Evolutionary conservation across 139 green algal species (phyloP).

Genomic region (Chlorella sp.): DNA sequence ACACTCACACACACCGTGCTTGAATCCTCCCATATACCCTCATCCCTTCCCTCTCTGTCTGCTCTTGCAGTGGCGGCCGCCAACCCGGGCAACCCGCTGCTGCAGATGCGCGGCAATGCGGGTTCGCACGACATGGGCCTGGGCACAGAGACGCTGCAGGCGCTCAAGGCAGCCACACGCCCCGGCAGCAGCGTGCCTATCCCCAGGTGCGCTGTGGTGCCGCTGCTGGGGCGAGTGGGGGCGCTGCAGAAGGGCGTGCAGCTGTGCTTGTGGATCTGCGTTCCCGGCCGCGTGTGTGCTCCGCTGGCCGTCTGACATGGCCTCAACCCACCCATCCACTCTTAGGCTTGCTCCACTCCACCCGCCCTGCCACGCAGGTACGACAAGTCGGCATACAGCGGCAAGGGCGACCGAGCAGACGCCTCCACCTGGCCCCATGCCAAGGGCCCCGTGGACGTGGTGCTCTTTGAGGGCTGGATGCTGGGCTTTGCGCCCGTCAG

Average conservation of each 20-base stretch:
- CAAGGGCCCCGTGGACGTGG: constrained; percentile 79
- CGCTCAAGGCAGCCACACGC: constrained; percentile 43
- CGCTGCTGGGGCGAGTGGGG: not conserved
- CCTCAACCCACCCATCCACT: too few relatives aligned
- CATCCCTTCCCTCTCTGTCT: not conserved
- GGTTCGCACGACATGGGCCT: constrained; percentile 94
- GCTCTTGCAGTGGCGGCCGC: constrained; percentile 48
- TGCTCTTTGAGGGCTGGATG: constrained; percentile 99
- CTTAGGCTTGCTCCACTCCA: too few relatives aligned
- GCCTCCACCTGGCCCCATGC: constrained; percentile 67
- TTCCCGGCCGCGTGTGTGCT: not conserved
- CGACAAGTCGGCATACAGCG: constrained; percentile 87
- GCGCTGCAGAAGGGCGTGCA: not conserved
- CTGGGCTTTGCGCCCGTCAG: constrained; percentile 79
- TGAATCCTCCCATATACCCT: too few relatives aligned
- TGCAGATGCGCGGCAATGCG: constrained; percentile 94
- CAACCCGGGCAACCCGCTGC: constrained; percentile 79
- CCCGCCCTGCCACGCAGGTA: too few relatives aligned
- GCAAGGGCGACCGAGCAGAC: constrained; percentile 83
- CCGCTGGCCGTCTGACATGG: not conserved
- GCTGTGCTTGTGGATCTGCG: not conserved
- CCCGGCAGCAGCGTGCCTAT: constrained; percentile 42
- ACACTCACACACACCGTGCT: too few relatives aligned
- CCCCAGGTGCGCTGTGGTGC: constrained; percentile 46
- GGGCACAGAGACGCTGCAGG: constrained; percentile 70